Evolutionary conservation across 2,329 filamentous ascomycete species (phyloP), one percentile per base, ranked within the genome.

Genomic region (Diplocarpon rosae): DNA sequence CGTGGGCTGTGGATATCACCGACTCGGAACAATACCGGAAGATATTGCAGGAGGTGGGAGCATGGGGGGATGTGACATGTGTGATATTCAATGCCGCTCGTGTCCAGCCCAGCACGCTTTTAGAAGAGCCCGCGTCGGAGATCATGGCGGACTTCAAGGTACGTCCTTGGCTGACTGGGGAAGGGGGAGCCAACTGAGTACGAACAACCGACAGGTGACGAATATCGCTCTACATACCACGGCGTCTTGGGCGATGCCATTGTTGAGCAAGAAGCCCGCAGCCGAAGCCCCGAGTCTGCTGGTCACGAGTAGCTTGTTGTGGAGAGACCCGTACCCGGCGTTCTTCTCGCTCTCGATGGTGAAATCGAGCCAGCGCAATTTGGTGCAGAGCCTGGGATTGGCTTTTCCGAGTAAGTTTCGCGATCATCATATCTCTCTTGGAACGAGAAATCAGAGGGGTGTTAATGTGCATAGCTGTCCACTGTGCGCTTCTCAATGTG

Each of bases 1-100:
- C 63, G 0, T 66, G 69, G 51, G 53, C 55, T 4, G 62, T 68
- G 35, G 70, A 75, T 49, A 57, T 75, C 8, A 57, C 63, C 12
- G 62, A 73, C 40, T 54, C 63, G 0, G 48, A 55, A 0, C 58
- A 61, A 3, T 60, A 73, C 32, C 57, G 59, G 4, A 53, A 50
- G 11, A 63, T 63, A 0, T 59, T 75, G 4, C 54, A 62, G 6
- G 58, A 69, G 31, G 62, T 70, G 4, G 67, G 68, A n/a, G 59
- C 62, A 1, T 60, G 65, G 37, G 67, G 66, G 14, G 60, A 61
- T n/a, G 58, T 73, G 1, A 68, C 72, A 37, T 68, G 67, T 16
- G 61, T 75, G 3, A 65, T 72, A 35, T 75, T 69, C 62, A 76
- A 76, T 50, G 70, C 72, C 0, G 72, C 72, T 2, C 58, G 68